Percentiles rank a stretch among this genome's conserved stretches.
These are phyloP conservation scores for Xylaria sp. DNA, from an alignment of 2,329 filamentous ascomycete genomes.

Conservation along the genomic window DNA sequence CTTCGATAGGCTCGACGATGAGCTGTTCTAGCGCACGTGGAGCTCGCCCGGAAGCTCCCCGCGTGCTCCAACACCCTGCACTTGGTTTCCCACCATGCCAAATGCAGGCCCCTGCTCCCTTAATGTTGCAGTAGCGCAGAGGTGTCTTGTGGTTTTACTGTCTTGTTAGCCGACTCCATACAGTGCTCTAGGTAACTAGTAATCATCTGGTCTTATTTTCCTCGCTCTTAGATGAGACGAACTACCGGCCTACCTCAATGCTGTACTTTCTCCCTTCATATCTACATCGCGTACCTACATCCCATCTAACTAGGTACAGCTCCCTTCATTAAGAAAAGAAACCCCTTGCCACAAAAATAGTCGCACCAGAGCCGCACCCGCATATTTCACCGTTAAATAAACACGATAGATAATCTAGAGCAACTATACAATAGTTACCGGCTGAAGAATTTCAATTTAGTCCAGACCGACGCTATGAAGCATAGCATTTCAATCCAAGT, in stretches of 20 bases:
- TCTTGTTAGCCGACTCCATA: constrained; percentile 16
- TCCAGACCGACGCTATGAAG: not conserved
- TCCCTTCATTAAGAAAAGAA: constrained; percentile 16
- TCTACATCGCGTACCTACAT: not conserved
- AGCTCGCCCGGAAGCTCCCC: constrained; percentile 38
- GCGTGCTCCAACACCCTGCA: constrained; percentile 37
- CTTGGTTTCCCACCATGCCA: constrained; percentile 33
- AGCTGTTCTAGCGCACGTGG: constrained; percentile 39
- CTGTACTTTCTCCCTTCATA: not conserved
- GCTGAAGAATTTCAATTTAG: not conserved
- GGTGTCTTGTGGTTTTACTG: constrained; percentile 27
- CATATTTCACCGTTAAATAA: not conserved
- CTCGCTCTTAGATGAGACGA: not conserved
- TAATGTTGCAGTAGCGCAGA: constrained; percentile 4
- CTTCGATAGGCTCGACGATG: constrained; percentile 24
- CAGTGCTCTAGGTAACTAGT: constrained; percentile 20
- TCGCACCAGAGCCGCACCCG: not conserved
- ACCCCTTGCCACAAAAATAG: constrained; percentile 12
- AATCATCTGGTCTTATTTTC: constrained; percentile 2
- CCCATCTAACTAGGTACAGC: not conserved
- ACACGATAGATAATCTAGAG: not conserved
- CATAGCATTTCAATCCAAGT: constrained; percentile 17
- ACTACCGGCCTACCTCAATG: no score
- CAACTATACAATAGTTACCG: no score
- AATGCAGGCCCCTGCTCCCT: constrained; percentile 24